Evolutionary conservation across 2,329 filamentous ascomycete genomes (phyloP), one percentile per base, ranked within the genome.

Genomic region (Cryphonectria japonica): DNA sequence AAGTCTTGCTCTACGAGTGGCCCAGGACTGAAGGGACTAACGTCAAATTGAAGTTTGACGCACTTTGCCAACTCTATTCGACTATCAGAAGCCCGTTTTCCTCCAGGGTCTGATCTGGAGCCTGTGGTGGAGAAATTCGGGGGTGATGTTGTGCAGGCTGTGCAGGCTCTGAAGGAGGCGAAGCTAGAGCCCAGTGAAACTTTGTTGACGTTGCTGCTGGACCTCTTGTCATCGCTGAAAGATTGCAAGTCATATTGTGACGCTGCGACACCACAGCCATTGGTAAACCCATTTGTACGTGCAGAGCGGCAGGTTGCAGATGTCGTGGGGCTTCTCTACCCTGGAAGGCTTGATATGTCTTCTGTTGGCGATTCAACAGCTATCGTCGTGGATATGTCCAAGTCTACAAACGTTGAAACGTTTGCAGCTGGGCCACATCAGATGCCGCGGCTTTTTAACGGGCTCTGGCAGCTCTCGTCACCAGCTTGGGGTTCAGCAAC

Each of bases 81-180:
- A 22, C 19, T 59, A 1, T 73, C 73, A 4, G 54, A 60, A 19
- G 74, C 74, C 5, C 59, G 70, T 29, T 79, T 78, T 78, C 60
- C 73, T 1, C 62, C 29, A 2, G 69, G 71, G 19, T 73, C 75
- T 26, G 66, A 75, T 3, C 68, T 79, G 5, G 72, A 73, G 26
- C 59, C 34, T 32, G 50, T 71, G 1, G 71, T 82, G 4, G 76
- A 75, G 8, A 70, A 66, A 46, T 77, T 80, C 34, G 76, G 76
- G 50, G 80, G 79, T 39, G 80, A 82, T 60, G 75, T 81, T 46
- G 78, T 82, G 2, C 80, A 82, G 68, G 78, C 80, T 4, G 74
- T 81, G n/a, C 79, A 82, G 63, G 79, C 80, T 2, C 73, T 81
- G n/a, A 82, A 82, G 62, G 80, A 82, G 61, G 74, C 74, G 2